Conservation (phyloP, 1,139 yeast species). For the Starmera stellimalicola region DNA sequence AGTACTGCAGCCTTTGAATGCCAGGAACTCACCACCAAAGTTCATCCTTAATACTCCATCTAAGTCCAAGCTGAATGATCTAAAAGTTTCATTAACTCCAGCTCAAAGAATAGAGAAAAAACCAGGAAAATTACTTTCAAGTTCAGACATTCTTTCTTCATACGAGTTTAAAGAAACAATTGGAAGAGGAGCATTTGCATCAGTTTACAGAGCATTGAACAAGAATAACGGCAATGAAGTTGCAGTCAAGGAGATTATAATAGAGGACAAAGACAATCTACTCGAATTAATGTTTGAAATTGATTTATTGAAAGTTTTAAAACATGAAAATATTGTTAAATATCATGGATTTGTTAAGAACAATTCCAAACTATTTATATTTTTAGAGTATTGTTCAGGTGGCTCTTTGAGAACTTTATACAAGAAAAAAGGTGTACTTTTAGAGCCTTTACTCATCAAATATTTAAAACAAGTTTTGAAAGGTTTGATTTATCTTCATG, state of each 20-base stretch:
- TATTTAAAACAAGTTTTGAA: conserved; percentile 63
- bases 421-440: conserved; percentile 35
- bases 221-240: conserved; percentile 56
- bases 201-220: conserved; percentile 62
- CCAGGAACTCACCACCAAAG: conserved; percentile 6
- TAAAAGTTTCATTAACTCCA: conserved; percentile 37
- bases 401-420: conserved; percentile 76
- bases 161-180: conserved; percentile 52
- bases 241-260: conserved; percentile 76
- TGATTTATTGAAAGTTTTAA: conserved; percentile 69
- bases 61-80: background rate
- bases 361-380: conserved; percentile 54
- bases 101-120: conserved; percentile 41
- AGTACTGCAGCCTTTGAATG: conserved; percentile 6
- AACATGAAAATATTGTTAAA: conserved; percentile 81
- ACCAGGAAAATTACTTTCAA: conserved; percentile 22
- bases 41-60: conserved; percentile 9
- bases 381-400: conserved; percentile 74
- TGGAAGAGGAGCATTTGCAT: conserved; percentile 77
- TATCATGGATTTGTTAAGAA: conserved; percentile 83
- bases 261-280: conserved; percentile 46
- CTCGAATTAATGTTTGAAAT: conserved; percentile 73
- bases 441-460: conserved; percentile 50
- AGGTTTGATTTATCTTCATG: conserved; percentile 76
- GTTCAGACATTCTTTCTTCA: conserved; percentile 34